Base-by-base conservation (phyloP, 1,284 basidiomycete genomes). In the Coniferiporia sulphurascens region DNA sequence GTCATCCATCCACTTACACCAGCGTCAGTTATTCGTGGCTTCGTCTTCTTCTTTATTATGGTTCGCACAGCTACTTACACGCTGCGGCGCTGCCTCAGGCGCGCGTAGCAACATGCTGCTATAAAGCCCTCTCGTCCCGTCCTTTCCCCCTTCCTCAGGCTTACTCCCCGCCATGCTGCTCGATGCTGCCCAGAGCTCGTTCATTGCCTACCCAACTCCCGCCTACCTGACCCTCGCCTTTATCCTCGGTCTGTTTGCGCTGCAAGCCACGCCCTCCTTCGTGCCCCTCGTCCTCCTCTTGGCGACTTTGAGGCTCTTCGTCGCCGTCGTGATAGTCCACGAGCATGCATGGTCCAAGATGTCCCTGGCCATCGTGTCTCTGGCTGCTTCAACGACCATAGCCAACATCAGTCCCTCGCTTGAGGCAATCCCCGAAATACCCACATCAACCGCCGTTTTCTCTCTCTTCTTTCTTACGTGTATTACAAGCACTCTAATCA, bases 341-440 rank as follows among this genome's bases (percentile, higher is more conserved):
- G 27, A 22, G 36, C 10, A 50, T 48, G 46, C 54, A 41, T 41
- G 51, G 13, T n/a, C 38, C 22, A 58, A 55, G 17, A 74, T 78
- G 8, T 64, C 80, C 46, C 70, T 78, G 45, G 73, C 68, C 36
- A 57, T 70, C 35, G 61, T 63, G 38, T 70, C 76, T 44, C 64
- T 76, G 0, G 60, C 70, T 43, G 63, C 73, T 6, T 72, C 79
- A 0, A 75, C 79, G 4, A 72, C 76, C 0, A 9, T 83, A 4
- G 77, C 79, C 0, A 80, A 82, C 56, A 63, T 79, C 32, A 68
- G 71, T 6, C 76, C 85, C 1, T 80, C 85, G 0, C 55, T 78
- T 3, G 66, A 78, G 55, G 86, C 87, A 0, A 73, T 89, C 4
- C 85, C 86, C 0, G 81, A 77, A 1, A 69, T 79, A 0, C 66